Conservation (phyloP, 495 filamentous ascomycete genomes). For the Jackrogersella multiformis region DNA sequence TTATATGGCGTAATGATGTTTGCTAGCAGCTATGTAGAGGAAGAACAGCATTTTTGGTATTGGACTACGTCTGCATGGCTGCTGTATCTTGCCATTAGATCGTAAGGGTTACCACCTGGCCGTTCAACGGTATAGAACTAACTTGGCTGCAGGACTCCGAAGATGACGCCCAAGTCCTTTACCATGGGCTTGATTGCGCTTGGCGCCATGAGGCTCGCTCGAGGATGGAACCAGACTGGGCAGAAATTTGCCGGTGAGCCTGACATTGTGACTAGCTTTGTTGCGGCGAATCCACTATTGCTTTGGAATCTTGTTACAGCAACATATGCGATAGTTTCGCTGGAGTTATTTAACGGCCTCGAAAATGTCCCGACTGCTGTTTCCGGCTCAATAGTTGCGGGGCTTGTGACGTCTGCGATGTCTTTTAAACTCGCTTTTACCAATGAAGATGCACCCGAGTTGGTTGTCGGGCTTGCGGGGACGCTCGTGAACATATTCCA, state of each 20-base stretch:
- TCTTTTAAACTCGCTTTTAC: constrained; percentile 87
- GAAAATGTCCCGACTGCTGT: constrained; percentile 45
- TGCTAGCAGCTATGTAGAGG: constrained; percentile 95
- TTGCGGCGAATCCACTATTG: constrained; percentile 66
- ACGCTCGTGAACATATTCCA: constrained; percentile 54
- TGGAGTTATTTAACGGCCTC: constrained; percentile 49
- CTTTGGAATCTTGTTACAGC: constrained; percentile 79
- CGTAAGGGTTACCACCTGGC: constrained; percentile 12
- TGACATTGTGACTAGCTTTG: constrained; percentile 78
- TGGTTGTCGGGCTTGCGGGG: constrained; percentile 65
- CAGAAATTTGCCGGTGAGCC: constrained; percentile 90
- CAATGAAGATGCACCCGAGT: constrained; percentile 83
- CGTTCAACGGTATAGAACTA: background rate
- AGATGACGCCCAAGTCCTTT: constrained; percentile 4
- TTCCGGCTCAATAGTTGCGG: constrained; percentile 42
- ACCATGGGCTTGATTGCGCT: constrained; percentile 46
- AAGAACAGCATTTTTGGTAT: constrained; percentile 99
- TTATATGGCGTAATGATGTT: constrained; percentile 92
- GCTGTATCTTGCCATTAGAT: constrained; percentile 66
- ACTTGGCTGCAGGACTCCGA: constrained; percentile 26
- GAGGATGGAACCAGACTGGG: constrained; percentile 95
- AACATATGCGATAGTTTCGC: constrained; percentile 66
- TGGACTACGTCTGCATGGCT: constrained; percentile 86
- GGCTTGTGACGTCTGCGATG: constrained; percentile 66
- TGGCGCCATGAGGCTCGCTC: constrained; percentile 66